Evolutionary conservation across 2,329 filamentous ascomycete genomes (phyloP).

Genomic region (Colletotrichum melonis): DNA sequence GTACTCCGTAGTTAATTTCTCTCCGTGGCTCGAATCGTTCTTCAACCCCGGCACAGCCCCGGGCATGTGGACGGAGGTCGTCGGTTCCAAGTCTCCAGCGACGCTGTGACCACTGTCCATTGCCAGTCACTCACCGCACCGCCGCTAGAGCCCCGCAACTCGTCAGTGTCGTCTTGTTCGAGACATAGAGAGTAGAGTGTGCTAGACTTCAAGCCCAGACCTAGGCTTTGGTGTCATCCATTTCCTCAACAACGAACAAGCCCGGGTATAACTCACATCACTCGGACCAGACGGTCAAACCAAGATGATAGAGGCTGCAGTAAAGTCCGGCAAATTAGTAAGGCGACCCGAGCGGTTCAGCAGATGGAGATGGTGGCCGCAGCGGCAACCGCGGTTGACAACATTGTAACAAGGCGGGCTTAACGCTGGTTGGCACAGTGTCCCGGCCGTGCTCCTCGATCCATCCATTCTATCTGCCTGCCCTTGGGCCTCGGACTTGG

Average conservation of each 20-base stretch:
- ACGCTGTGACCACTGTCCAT: conserved; percentile 3
- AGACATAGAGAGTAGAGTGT: neutral
- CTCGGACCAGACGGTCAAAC: conserved; percentile 8
- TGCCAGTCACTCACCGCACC: neutral
- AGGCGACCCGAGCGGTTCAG: conserved; percentile 16
- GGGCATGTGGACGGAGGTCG: neutral
- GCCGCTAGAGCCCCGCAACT: neutral
- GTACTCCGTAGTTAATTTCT: neutral
- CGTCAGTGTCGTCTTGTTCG: neutral
- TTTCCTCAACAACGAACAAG: conserved; percentile 8
- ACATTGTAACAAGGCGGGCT: conserved; percentile 1
- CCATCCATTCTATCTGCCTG: conserved; percentile 16
- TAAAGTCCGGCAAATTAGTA: neutral
- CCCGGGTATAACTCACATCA: neutral
- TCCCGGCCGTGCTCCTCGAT: conserved; percentile 30
- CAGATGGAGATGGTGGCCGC: conserved; percentile 2
- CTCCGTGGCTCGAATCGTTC: neutral
- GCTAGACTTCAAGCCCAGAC: neutral
- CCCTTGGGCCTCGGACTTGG: conserved; percentile 30
- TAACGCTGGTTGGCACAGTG: conserved; percentile 15
- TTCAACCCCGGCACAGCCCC: conserved; percentile 13
- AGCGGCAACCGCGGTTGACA: conserved; percentile 27
- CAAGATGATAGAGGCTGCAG: neutral
- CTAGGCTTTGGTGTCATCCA: neutral
- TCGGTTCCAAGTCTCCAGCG: neutral